Evolutionary conservation across 768 basidiomycete genomes (phyloP), one percentile per base, ranked within the genome.

Genomic region (Tulasnella sp.): DNA sequence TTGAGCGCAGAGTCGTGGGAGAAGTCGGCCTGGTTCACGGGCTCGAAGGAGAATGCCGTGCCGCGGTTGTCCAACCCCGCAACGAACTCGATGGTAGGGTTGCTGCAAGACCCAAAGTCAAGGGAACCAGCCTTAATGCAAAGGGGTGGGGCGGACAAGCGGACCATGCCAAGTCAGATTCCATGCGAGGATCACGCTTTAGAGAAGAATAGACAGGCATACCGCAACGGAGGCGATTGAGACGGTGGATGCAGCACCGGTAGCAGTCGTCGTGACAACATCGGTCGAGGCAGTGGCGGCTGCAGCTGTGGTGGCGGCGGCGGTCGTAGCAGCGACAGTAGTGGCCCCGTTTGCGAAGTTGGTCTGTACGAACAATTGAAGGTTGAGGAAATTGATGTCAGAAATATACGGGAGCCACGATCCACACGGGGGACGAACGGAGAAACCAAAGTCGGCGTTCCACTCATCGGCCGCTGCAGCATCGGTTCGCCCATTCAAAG

Each of bases 1-100:
- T 60, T 55, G 38, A 60, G 25, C 0, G 51, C 50, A 1, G 53
- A 53, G 27, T 56, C 60, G 31, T 61, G 60, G 56, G 25, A 24
- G 57, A 61, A 61, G n/a, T 61, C 31, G 10, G 51, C 25, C 27
- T 45, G 34, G 38, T 61, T 49, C 12, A 24, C 31, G 38, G 60
- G 60, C 38, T 41, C 41, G 60, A 61, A 61, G 24, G 60, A 57
- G 60, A 30, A 22, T 44, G n/a, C 54, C 2, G 27, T 43, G 11
- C 30, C 49, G 10, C 60, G 42, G 12, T 55, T 55, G 31, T 61
- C 60, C 10, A 61, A 61, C 27, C 55, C 60, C n/a, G 29, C 11
- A 31, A 59, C 60, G 56, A 61, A 61, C n/a, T 56, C 42, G 55
- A 61, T 45, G 1, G 54, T 49, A 8, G 60, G 60, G 42, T 61